Conservation (phyloP, 2,329 filamentous ascomycete species). For the Rhynchosporium graminicola region DNA sequence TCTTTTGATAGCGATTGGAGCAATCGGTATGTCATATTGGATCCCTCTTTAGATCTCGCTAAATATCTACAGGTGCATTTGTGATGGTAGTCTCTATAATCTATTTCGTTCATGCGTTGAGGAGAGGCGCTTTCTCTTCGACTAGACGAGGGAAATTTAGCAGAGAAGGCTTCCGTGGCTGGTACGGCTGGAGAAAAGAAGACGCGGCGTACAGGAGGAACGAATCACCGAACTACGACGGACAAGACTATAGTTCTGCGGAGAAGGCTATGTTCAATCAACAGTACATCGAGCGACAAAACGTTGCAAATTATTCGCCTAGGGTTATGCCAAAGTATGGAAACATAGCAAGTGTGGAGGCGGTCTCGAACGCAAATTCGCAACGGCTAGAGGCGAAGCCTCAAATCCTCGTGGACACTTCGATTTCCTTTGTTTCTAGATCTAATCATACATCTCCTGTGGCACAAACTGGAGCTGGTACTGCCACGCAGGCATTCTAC, state of each 20-base stretch:
- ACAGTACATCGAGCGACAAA: constrained; percentile 23
- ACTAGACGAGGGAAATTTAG: constrained; percentile 27
- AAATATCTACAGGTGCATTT: constrained; percentile 34
- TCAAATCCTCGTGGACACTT: constrained; percentile 23
- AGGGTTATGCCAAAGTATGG: constrained; percentile 17
- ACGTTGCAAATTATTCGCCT: constrained; percentile 28
- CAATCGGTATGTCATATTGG: constrained; percentile 33
- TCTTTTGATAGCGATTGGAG: constrained; percentile 35
- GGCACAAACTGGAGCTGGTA: constrained; percentile 8
- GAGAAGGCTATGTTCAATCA: constrained; percentile 27
- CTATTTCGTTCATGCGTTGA: constrained; percentile 33
- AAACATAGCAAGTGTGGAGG: constrained; percentile 23
- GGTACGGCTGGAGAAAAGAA: constrained; percentile 36
- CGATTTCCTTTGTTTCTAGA: constrained; percentile 22
- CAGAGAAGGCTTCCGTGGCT: constrained; percentile 32
- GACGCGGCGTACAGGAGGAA: constrained; percentile 22
- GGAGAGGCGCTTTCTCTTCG: constrained; percentile 26
- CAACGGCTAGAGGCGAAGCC: constrained; percentile 22
- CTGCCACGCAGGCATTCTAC: constrained; percentile 18
- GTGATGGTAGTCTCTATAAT: constrained; percentile 34
- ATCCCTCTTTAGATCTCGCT: background rate
- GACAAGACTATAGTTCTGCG: constrained; percentile 17
- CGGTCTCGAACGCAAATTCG: constrained; percentile 21
- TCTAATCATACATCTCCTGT: constrained; percentile 20
- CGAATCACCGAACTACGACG: constrained; percentile 31